Base-by-base conservation (phyloP, 352 stramenopile genomes). In the Pelagophyceae sp. region DNA sequence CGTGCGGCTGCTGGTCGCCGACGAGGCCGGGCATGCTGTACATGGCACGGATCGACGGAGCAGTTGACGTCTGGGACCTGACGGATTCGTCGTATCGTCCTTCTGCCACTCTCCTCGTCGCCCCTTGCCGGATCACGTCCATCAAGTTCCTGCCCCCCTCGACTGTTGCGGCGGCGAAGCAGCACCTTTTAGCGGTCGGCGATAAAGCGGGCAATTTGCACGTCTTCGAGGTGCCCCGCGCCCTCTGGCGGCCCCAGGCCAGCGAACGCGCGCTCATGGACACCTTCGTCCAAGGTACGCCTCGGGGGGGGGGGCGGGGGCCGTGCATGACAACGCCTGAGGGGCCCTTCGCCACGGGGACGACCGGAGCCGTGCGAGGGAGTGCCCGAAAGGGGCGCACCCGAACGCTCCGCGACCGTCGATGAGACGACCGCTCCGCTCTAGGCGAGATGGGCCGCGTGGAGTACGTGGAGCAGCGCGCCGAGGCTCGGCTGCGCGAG, bases 21-120 rank as follows among this genome's bases (percentile, higher is more conserved):
- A 94, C 90, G 33, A 81, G 92, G 0, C 90, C 92, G 2, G 91
- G 82, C 0, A 91, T 95, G 29, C 79, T 97, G 64, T 93, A 94
- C 79, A 81, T 96, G 63, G 90, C 89, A 32, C 94, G 93, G 79
- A 82, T 86, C 19, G 92, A 96, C 78, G 92, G 92, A 0, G 89
- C 91, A 76, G 83, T 97, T 54, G 90, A 96, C 78, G 90, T 96
- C 58, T 97, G 92, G 92, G 92, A 97, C 78, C 94, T 96, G 67
- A 88, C 94, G 75, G 92, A 97, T 77, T 90, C 93, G 78, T 94
- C 89, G 23, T 91, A 96, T 69, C 88, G 87, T 25, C 88, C 89
- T 15, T 93, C 86, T 69, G 83, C 93, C 19, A 88, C 86, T 0
- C 85, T 92, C 50, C 87, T 88, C 27, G 87, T 94, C 81, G 91